These are phyloP conservation scores for Globisporangium yorkense DNA, from an alignment of 352 stramenopile species.

Conservation along the genomic window DNA sequence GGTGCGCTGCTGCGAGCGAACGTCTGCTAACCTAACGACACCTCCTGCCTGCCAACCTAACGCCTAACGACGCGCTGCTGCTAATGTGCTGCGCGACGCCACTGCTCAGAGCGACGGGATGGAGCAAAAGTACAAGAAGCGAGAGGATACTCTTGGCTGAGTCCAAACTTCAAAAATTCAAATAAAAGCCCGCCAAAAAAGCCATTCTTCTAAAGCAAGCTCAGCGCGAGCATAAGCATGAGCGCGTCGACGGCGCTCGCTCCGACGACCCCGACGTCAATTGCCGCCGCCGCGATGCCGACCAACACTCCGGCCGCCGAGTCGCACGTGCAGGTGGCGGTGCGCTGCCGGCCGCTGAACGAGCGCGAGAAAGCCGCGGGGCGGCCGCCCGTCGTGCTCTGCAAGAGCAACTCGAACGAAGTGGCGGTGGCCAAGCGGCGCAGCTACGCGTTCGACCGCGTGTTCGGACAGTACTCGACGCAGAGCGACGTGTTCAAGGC, in stretches of 20 bases:
- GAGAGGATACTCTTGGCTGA: slow-evolving; percentile 29
- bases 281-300: not conserved
- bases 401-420: slow-evolving; percentile 80
- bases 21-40: too few species aligned
- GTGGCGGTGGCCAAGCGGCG: slow-evolving; percentile 85
- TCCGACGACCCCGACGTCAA: not conserved
- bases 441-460: slow-evolving; percentile 90
- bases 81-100: too few species aligned
- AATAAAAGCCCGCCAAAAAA: too few species aligned
- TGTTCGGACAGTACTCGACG: slow-evolving; percentile 94
- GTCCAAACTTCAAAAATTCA: too few species aligned
- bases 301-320: slow-evolving; percentile 1
- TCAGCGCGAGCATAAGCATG: too few species aligned
- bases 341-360: slow-evolving; percentile 88
- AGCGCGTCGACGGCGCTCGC: too few species aligned
- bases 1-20: not conserved
- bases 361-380: slow-evolving; percentile 77
- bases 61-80: too few species aligned
- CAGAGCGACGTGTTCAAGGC: slow-evolving; percentile 96
- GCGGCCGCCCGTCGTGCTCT: slow-evolving; percentile 79
- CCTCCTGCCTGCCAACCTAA: too few species aligned
- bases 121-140: slow-evolving; percentile 49
- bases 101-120: slow-evolving; percentile 7
- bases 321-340: slow-evolving; percentile 82
- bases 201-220: too few species aligned